These are phyloP conservation scores for Fusarium vanettenii DNA, from an alignment of 2,329 filamentous ascomycete genomes.

Conservation along the genomic window DNA sequence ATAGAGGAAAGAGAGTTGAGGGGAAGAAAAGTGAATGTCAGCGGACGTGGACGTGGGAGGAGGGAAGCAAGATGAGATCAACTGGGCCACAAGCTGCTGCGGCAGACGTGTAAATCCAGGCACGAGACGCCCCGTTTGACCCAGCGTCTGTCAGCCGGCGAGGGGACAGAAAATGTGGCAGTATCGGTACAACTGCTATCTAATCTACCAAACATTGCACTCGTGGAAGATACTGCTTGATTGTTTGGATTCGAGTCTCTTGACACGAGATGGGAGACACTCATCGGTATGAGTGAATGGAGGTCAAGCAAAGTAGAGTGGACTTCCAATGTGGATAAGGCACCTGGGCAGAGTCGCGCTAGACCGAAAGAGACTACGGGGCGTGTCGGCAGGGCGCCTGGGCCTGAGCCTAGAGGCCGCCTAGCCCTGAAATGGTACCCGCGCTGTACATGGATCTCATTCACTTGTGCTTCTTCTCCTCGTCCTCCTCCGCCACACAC, in stretches of 20 bases:
- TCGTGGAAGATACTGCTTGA: neutral
- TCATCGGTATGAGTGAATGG: constrained; percentile 5
- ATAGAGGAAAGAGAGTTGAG: constrained; percentile 1
- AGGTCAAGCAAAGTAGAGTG: constrained; percentile 25
- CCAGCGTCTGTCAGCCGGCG: neutral
- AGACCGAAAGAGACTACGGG: constrained; percentile 31
- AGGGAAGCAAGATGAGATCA: constrained; percentile 11
- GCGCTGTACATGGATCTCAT: constrained; percentile 14
- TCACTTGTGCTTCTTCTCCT: neutral
- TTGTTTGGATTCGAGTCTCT: neutral
- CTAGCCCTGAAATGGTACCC: constrained; percentile 27
- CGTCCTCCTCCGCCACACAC: constrained; percentile 2
- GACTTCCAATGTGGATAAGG: constrained; percentile 30
- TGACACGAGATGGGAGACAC: neutral
- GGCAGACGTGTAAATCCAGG: constrained; percentile 26
- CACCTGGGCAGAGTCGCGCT: constrained; percentile 23
- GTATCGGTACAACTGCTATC: neutral
- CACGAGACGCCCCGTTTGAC: constrained; percentile 12
- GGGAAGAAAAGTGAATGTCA: constrained; percentile 13
- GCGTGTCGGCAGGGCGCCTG: constrained; percentile 40
- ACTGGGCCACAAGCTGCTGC: neutral
- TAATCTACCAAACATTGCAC: neutral
- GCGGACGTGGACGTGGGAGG: neutral
- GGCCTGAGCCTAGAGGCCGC: constrained; percentile 34
- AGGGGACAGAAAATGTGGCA: neutral